Evolutionary conservation across 2,329 filamentous ascomycete genomes (phyloP).

Genomic region (Blumeriella jaapii): DNA sequence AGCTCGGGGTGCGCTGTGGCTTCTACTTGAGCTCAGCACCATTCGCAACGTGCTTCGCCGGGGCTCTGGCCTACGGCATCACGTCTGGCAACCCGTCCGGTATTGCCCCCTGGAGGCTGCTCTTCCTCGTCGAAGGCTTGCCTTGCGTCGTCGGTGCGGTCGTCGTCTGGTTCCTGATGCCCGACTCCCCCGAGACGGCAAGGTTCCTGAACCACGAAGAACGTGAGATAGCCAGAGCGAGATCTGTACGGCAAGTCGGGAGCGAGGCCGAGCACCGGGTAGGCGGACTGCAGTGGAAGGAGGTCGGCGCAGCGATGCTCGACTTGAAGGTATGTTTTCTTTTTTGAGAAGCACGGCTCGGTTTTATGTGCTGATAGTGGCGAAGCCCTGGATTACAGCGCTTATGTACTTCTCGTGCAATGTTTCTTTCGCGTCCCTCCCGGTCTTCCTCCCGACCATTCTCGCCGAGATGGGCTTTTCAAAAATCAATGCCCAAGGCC

Average conservation of each 20-base stretch:
- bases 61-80: slow-evolving; percentile 56
- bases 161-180: slow-evolving; percentile 42
- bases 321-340: slow-evolving; percentile 30
- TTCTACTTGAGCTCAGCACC: slow-evolving; percentile 56
- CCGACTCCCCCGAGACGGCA: slow-evolving; percentile 40
- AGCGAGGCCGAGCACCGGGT: slow-evolving; percentile 37
- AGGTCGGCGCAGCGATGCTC: slow-evolving; percentile 36
- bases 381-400: slow-evolving; percentile 4
- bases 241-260: slow-evolving; percentile 42
- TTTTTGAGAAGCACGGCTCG: no score
- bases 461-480: slow-evolving; percentile 56
- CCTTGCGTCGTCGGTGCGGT: slow-evolving; percentile 44
- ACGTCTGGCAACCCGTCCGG: slow-evolving; percentile 45
- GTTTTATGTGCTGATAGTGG: neutral
- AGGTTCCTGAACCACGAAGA: slow-evolving; percentile 35
- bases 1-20: slow-evolving; percentile 60
- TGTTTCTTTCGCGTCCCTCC: slow-evolving; percentile 53
- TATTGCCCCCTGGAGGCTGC: slow-evolving; percentile 44
- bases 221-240: slow-evolving; percentile 39
- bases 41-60: slow-evolving; percentile 57
- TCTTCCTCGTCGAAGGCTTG: slow-evolving; percentile 55
- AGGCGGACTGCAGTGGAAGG: slow-evolving; percentile 33
- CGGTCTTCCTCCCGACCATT: slow-evolving; percentile 53
- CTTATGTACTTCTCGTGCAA: slow-evolving; percentile 31
- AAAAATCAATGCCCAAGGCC: slow-evolving; percentile 54